phyloP scores from a whole-genome alignment of 148 eudicot genomes.

The Silene uniflora region DNA sequence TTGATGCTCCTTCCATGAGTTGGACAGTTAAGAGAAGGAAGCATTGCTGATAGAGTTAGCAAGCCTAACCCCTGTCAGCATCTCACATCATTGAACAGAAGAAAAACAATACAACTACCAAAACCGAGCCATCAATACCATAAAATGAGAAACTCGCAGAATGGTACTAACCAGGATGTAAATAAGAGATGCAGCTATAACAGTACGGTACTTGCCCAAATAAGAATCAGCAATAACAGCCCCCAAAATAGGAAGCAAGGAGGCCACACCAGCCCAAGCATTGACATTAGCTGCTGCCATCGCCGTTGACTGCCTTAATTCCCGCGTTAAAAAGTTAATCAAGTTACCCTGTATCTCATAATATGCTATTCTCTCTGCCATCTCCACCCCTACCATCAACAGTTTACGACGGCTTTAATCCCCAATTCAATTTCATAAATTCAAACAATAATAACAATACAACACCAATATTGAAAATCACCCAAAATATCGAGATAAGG shows the following conservation, averaged over 20 bases:
- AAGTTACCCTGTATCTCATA: constrained; percentile 31
- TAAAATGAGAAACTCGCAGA: too few species aligned
- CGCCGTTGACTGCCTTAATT: constrained; percentile 42
- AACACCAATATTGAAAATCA: too few species aligned
- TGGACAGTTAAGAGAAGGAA: too few species aligned
- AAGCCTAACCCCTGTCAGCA: too few species aligned
- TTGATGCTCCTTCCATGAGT: too few species aligned
- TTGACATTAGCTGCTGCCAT: constrained; percentile 43
- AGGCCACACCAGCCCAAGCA: constrained; percentile 40
- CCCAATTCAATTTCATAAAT: not conserved
- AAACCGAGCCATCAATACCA: too few species aligned
- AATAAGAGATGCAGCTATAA: constrained; percentile 30
- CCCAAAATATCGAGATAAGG: not conserved
- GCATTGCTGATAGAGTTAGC: too few species aligned
- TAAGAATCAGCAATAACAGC: constrained; percentile 47
- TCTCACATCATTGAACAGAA: too few species aligned
- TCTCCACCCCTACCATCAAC: constrained; percentile 25
- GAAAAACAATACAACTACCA: too few species aligned
- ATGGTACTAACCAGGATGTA: constrained; percentile 43
- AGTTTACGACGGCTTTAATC: not conserved
- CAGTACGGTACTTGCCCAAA: constrained; percentile 35
- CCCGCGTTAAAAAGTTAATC: constrained; percentile 35
- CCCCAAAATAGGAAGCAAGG: constrained; percentile 41
- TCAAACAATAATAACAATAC: not conserved
- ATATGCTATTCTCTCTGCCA: constrained; percentile 32